Conservation (phyloP, 805 yeast species). For the Saccharomycopsis sp. region DNA sequence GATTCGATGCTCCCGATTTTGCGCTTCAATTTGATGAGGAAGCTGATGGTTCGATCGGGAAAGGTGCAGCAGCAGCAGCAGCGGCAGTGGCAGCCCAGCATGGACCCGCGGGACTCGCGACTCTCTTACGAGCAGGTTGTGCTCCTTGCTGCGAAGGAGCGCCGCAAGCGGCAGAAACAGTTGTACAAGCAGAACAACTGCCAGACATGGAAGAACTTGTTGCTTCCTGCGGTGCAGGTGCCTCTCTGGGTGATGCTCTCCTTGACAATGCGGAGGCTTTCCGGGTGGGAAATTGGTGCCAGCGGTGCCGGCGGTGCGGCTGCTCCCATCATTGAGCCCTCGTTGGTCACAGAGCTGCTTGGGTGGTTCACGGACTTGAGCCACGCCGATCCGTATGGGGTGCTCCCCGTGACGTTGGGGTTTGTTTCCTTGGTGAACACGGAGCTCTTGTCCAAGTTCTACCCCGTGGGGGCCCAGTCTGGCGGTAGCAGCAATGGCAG, state of each 20-base stretch:
- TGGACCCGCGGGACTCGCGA: slow-evolving; percentile 25
- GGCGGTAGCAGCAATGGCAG: slow-evolving; percentile 23
- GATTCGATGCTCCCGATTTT: slow-evolving; percentile 70
- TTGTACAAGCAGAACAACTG: slow-evolving; percentile 61
- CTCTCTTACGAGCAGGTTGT: slow-evolving; percentile 73
- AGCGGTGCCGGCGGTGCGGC: neutral
- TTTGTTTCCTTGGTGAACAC: slow-evolving; percentile 63
- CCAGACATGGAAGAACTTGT: slow-evolving; percentile 70
- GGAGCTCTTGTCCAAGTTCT: slow-evolving; percentile 43
- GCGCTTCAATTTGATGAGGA: slow-evolving; percentile 42
- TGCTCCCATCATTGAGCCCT: slow-evolving; percentile 41
- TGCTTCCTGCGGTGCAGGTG: slow-evolving; percentile 72
- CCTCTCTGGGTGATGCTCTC: slow-evolving; percentile 84
- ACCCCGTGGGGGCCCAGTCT: slow-evolving; percentile 22
- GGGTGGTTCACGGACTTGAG: slow-evolving; percentile 56
- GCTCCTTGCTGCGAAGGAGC: slow-evolving; percentile 67
- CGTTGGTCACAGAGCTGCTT: slow-evolving; percentile 45
- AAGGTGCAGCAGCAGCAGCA: slow-evolving; percentile 23
- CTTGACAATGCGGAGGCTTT: slow-evolving; percentile 60
- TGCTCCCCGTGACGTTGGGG: slow-evolving; percentile 68
- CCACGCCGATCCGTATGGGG: slow-evolving; percentile 48
- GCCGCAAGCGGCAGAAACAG: slow-evolving; percentile 59
- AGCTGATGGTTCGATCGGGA: slow-evolving; percentile 31
- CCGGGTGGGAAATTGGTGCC: slow-evolving; percentile 37
- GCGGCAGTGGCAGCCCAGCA: neutral